Base-by-base conservation (phyloP, 345 rosid genomes). In the Citrus maxima region DNA sequence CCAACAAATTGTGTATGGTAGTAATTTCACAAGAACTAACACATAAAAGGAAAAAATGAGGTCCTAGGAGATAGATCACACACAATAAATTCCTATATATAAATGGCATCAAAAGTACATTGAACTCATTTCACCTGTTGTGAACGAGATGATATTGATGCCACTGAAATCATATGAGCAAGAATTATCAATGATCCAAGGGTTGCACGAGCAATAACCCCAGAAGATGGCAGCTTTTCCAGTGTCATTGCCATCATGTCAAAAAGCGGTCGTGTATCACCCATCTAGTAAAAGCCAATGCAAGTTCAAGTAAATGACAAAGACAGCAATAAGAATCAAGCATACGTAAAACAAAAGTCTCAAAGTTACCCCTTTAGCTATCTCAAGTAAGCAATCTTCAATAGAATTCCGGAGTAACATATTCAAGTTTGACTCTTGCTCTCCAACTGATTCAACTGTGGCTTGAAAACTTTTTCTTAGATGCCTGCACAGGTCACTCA, bases 401-500 rank as follows among this genome's bases (percentile, higher is more conserved):
- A 91, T 93, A 82, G 99, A 85, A 76, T 90, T 91, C 77, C 93
- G 99, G 68, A 96, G 97, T 76, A 79, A 79, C 74, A 86, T 70
- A 82, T 95, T 92, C 83, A 85, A 69, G 77, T 86, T 89, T 72
- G 87, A 79, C 61, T 93, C 98, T 63, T 87, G 91, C 74, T 90
- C 91, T 82, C 90, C 98, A 30, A 58, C 84, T 69, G 95, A 80
- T 81, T 91, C 91, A 68, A 88, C 84, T 3, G 92, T 88, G 46
- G 91, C 91, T 81, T 94, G 98, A 77, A 96, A 88, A 80, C 95
- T 90, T 88, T 93, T 96, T 83, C 99, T 86, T 81, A 96, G 79
- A 90, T 96, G 99, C 84, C 97, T 89, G 84, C 99, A 94, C 76
- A 96, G 84, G 82, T 96, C 99, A 74, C 92, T 89, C 55, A 96